A percentile compares a stretch with the other conserved stretches of the same genome.
Conservation (phyloP, 768 basidiomycete species). For the Filobasidium wieringae region DNA sequence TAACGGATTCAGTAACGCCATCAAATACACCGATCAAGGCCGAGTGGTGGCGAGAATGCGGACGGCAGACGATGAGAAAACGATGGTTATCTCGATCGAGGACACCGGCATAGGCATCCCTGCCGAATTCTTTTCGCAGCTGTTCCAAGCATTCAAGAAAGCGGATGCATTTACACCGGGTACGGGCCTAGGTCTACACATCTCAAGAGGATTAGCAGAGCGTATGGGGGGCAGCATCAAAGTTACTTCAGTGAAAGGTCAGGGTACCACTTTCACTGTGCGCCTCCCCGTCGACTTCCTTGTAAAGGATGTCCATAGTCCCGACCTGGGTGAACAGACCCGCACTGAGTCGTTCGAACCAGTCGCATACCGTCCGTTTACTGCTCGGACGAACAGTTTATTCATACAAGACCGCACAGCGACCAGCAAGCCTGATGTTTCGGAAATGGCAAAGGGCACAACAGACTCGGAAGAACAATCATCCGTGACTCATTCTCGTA, state of each 20-base stretch:
- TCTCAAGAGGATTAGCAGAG: conserved; percentile 19
- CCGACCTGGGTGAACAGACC: too few species aligned
- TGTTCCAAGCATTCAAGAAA: conserved; percentile 29
- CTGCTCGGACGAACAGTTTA: too few species aligned
- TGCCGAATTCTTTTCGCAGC: conserved; percentile 3
- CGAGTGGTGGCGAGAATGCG: conserved; percentile 13
- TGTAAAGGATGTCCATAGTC: too few species aligned
- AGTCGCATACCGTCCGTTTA: too few species aligned
- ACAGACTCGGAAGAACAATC: too few species aligned
- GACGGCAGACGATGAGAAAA: not conserved
- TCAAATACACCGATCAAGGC: conserved; percentile 17
- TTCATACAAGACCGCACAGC: too few species aligned
- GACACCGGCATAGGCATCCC: conserved; percentile 23
- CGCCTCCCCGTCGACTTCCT: too few species aligned
- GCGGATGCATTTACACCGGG: conserved; percentile 19
- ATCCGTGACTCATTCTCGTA: too few species aligned
- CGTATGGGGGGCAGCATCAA: conserved; percentile 19
- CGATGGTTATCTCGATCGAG: conserved; percentile 11
- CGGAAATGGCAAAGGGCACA: too few species aligned
- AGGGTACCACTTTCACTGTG: too few species aligned
- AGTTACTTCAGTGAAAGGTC: not conserved
- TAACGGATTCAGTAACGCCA: conserved; percentile 27
- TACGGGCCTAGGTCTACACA: conserved; percentile 28
- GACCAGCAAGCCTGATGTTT: too few species aligned
- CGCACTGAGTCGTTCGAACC: too few species aligned